These are phyloP conservation scores for Paracoccidioides brasiliensis DNA, from an alignment of 2,329 filamentous ascomycete genomes.

Conservation along the genomic window DNA sequence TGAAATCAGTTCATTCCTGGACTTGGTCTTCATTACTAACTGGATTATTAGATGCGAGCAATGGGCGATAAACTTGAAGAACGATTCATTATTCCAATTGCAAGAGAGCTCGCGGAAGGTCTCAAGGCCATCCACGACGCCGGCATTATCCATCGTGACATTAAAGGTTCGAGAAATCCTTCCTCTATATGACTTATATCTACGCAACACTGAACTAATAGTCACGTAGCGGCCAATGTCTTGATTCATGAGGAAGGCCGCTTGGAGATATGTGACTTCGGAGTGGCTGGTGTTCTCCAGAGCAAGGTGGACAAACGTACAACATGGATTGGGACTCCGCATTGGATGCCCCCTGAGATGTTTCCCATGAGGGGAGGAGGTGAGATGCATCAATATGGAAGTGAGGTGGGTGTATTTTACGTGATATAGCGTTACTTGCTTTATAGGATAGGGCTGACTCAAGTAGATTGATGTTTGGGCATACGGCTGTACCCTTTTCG, in stretches of 20 bases:
- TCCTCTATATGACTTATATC: not conserved
- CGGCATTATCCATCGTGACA: constrained; percentile 52
- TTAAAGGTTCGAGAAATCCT: constrained; percentile 39
- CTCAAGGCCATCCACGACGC: constrained; percentile 51
- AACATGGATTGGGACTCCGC: constrained; percentile 52
- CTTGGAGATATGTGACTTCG: constrained; percentile 53
- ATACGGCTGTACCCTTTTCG: constrained; percentile 38
- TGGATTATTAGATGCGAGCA: constrained; percentile 31
- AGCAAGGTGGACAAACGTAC: constrained; percentile 47
- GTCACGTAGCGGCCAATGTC: constrained; percentile 43
- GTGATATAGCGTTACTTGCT: not conserved
- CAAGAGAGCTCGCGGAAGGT: constrained; percentile 49
- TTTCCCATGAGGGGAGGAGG: constrained; percentile 26
- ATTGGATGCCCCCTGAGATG: constrained; percentile 55
- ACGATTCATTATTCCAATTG: constrained; percentile 50
- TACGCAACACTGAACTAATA: not conserved
- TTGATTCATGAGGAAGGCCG: constrained; percentile 50
- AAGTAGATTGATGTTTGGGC: constrained; percentile 38
- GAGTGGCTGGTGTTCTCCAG: constrained; percentile 50
- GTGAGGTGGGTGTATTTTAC: constrained; percentile 25
- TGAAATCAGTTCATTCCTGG: not conserved
- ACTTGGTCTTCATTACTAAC: not conserved
- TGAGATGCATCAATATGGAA: constrained; percentile 32
- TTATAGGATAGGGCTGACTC: constrained; percentile 1
- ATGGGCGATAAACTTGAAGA: constrained; percentile 42